Evolutionary conservation across 2,329 filamentous ascomycete species (phyloP).

Genomic region (Hortaea werneckii): DNA sequence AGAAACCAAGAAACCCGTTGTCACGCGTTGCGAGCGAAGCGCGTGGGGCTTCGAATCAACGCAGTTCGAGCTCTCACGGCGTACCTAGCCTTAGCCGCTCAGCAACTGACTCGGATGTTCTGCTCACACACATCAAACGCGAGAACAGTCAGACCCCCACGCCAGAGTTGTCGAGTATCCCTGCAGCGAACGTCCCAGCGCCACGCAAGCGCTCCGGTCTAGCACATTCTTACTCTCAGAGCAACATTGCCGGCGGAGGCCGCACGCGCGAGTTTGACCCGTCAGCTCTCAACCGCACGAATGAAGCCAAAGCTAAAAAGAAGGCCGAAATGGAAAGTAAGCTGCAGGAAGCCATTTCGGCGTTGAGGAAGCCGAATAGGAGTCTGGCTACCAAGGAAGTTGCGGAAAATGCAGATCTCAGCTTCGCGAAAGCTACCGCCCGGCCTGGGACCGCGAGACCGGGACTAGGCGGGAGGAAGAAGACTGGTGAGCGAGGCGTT

Average conservation of each 20-base stretch:
- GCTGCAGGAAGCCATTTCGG: slow-evolving; percentile 61
- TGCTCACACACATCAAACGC: slow-evolving; percentile 54
- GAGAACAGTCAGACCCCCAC: slow-evolving; percentile 55
- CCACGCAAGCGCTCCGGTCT: slow-evolving; percentile 30
- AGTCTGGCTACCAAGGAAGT: slow-evolving; percentile 57
- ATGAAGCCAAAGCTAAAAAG: slow-evolving; percentile 51
- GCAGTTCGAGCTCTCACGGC: slow-evolving; percentile 45
- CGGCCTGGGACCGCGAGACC: neutral
- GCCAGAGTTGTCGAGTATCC: slow-evolving; percentile 31
- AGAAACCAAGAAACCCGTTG: slow-evolving; percentile 42
- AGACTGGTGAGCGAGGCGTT: slow-evolving; percentile 8
- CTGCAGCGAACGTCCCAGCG: slow-evolving; percentile 8
- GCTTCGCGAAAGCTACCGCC: slow-evolving; percentile 27
- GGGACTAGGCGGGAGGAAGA: slow-evolving; percentile 7
- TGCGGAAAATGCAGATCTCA: slow-evolving; percentile 56
- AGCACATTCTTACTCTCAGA: slow-evolving; percentile 15
- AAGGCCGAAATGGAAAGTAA: slow-evolving; percentile 60
- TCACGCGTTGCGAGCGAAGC: slow-evolving; percentile 52
- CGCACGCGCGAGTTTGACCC: slow-evolving; percentile 47
- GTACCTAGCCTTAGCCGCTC: slow-evolving; percentile 57
- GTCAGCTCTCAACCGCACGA: slow-evolving; percentile 41
- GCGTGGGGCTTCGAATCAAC: slow-evolving; percentile 6
- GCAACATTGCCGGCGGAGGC: neutral
- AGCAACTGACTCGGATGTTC: slow-evolving; percentile 46
- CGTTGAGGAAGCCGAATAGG: slow-evolving; percentile 66